Evolutionary conservation across 2,329 filamentous ascomycete genomes (phyloP).

Genomic region (Alternaria ethzedia): DNA sequence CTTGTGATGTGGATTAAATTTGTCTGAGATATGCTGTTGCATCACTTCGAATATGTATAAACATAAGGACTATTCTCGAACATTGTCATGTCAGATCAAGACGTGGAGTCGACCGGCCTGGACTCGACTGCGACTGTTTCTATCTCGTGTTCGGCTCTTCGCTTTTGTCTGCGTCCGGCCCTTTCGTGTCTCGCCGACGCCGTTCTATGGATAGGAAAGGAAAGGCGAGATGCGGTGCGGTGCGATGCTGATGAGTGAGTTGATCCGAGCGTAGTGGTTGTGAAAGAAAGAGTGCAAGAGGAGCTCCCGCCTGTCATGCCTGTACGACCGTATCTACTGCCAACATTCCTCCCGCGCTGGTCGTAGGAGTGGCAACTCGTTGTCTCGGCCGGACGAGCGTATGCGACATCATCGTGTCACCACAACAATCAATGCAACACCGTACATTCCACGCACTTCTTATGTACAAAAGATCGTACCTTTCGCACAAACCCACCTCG

Average conservation of each 20-base stretch:
- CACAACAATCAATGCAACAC: background rate
- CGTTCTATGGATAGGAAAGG: accelerated
- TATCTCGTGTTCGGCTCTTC: background rate
- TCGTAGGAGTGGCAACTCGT: no score
- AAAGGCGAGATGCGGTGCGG: background rate
- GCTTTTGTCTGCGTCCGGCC: background rate
- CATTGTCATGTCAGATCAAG: background rate
- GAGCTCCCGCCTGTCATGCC: no score
- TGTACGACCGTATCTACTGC: background rate
- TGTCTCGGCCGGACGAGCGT: background rate
- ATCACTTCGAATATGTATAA: background rate
- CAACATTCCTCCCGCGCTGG: background rate
- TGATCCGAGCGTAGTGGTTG: background rate
- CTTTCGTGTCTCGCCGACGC: background rate
- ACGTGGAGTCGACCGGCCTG: background rate
- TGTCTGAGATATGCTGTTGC: background rate
- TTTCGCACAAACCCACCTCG: no score
- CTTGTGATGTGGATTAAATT: background rate
- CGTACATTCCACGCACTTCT: background rate
- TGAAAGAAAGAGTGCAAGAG: background rate
- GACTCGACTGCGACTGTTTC: background rate
- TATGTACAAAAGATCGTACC: background rate
- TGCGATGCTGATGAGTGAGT: background rate
- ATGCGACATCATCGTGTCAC: background rate
- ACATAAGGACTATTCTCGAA: background rate